Evolutionary conservation across 768 basidiomycete genomes (phyloP), one percentile per base, ranked within the genome.

Genomic region (Termitomyces sp.): DNA sequence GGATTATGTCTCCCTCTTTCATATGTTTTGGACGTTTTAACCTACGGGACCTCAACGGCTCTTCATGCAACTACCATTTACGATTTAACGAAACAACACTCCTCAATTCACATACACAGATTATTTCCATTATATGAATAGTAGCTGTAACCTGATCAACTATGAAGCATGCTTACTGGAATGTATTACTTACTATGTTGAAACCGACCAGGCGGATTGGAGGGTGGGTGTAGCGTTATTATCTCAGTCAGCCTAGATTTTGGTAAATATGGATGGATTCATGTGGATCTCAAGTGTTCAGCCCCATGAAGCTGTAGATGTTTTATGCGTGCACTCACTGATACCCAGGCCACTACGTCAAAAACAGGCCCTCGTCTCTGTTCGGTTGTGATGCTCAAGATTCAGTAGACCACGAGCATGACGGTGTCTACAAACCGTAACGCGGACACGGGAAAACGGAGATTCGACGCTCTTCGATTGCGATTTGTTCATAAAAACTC

Each of bases 391-490:
- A 53, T 24, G 9, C 22, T 60, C 6, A 1, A 39, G 8, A n/a
- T 34, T 32, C 46, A 8, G 1, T 20, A 14, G 3, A 43, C 14
- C 16, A 27, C 46, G 7, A 36, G 22, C 4, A 34, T 54, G 12
- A 26, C 4, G 8, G 26, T 44, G 9, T 52, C 52, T 31, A 54
- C 39, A n/a, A 36, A 32, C n/a, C 16, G 59, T 57, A 20, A 41
- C 34, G 2, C 57, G 56, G 59, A 53, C 32, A 37, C 44, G 52
- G 14, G 46, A 54, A n/a, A 26, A 36, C 1, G 42, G 24, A 13
- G 56, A 61, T 26, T 53, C 59, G 6, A 46, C 22, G 20, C 12
- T 31, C 9, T 61, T 61, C 43, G 59, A 57, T 32, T 61, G 37
- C 49, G 59, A 34, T 48, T 61, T 32, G 31, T 57, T 1, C 24